Base-by-base conservation (phyloP, 192 early-diverging fungal species). In the Mortierella antarctica region DNA sequence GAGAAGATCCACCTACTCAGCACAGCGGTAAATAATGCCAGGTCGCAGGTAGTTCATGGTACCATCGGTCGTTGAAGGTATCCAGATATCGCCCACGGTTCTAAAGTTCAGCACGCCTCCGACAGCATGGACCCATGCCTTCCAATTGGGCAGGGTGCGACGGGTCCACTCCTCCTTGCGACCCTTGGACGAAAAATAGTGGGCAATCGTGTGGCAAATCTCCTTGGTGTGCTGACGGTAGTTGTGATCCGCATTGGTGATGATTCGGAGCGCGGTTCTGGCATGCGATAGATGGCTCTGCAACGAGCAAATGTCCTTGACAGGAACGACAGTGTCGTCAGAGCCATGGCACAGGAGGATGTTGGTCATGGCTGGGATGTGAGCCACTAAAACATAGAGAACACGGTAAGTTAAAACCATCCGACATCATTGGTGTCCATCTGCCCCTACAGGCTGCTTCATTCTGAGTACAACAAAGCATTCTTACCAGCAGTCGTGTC, bases 81-180 rank as follows among this genome's bases (percentile, higher is more conserved):
- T 62, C 58, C 85, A 77, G 69, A 83, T 88, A 46, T 88, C 87
- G 56, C 89, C 89, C 18, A 90, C 63, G 65, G 87, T 88, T 59
- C 89, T 78, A 65, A 90, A 88, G 56, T 90, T 90, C 55, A 83
- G 74, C 14, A 90, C 87, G 7, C 89, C 89, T 4, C 84, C 83
- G 5, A 89, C 83, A 74, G 85, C 82, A 51, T 75, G 62, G 46
- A 80, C 77, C 77, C 77, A 80, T 1, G 77, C 47, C 46, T 72
- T 80, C 77, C 77, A 80, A 15, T 67, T 80, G 13, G 77, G 77
- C 2, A 72, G 59, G 40, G 75, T 54, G 6, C 69, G 67, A 44
- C 69, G 51, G 17, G 59, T 49, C 73, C 73, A 71, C 12, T 74
- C 73, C 4, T 57, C 63, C 39, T 70, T 74, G 57, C 81, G 69